Base-by-base conservation (phyloP, 352 stramenopile species). In the Pythium rishiriense region DNA sequence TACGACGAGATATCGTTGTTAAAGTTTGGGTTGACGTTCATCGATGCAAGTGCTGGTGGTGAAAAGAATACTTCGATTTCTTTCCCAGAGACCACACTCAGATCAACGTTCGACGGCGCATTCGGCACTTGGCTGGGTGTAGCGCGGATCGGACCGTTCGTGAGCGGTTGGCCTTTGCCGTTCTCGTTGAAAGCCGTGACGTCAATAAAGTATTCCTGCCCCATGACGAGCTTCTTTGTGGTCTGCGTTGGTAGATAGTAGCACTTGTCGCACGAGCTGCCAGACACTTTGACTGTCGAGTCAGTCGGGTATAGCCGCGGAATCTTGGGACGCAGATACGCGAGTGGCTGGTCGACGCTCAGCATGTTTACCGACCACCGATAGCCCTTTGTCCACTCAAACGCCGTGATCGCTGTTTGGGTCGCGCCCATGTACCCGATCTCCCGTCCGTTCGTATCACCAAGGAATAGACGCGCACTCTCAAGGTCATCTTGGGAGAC, bases 61-160 rank as follows among this genome's bases (percentile, higher is more conserved):
- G 79, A 87, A 70, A 98, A 98, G 49, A 88, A 93, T 5, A 98
- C 87, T 58, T 97, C 82, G 11, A 98, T 68, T 55, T 96, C 82
- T 24, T 81, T 73, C 6, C 92, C 89, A 31, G 93, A 98, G 2
- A 98, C 74, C n/a, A 96, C 87, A 22, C 73, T 50, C 0, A 98
- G 58, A 39, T 85, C 70, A n/a, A 98, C 79, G 60, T 96, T 89
- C 19, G 82, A 93, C n/a, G 93, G 94, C 0, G 89, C 80, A 55
- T 81, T 83, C 21, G 94, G 94, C 17, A 98, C 86, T 76, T 91
- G 84, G 43, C 80, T 91, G 8, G 91, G 91, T 25, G 77, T 92
- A 12, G 72, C 79, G 3, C 47, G 62, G 3, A 83, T 66, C 8
- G 70, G 62, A 9, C 65, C 65, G 6, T 64, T 51, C 46, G 73